Evolutionary conservation across 306 rosid species (phyloP).

Genomic region (Cercis canadensis): DNA sequence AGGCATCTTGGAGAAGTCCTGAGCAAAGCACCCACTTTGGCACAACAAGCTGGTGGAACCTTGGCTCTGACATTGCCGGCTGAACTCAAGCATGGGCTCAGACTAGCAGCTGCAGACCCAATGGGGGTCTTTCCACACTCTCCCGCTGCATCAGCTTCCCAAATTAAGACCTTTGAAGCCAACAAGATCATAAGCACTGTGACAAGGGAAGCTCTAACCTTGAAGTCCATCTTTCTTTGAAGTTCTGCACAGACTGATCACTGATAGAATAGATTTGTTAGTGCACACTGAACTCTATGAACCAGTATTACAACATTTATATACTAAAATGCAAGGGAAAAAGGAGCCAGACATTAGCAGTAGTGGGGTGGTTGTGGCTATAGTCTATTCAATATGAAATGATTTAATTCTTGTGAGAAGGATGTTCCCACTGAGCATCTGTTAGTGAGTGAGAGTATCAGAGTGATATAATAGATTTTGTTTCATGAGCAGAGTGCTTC

Average conservation of each 20-base stretch:
- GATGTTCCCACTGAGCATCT: slow-evolving; percentile 9
- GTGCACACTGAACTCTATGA: slow-evolving; percentile 29
- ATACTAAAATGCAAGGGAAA: slow-evolving; percentile 33
- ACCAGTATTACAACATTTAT: slow-evolving; percentile 27
- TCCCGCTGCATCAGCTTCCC: slow-evolving; percentile 64
- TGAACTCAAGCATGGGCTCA: slow-evolving; percentile 77
- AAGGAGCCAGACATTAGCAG: slow-evolving; percentile 12
- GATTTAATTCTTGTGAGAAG: slow-evolving; percentile 16
- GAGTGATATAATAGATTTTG: neutral
- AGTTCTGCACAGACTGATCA: neutral
- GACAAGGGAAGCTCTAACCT: slow-evolving; percentile 19
- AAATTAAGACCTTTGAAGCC: slow-evolving; percentile 33
- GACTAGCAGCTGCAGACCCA: slow-evolving; percentile 73
- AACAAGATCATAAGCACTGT: slow-evolving; percentile 30
- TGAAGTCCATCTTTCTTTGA: slow-evolving; percentile 19
- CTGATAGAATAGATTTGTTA: slow-evolving; percentile 3
- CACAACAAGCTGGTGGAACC: slow-evolving; percentile 73
- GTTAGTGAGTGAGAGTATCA: neutral
- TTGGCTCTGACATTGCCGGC: slow-evolving; percentile 54
- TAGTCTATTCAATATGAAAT: slow-evolving; percentile 44
- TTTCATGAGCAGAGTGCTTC: slow-evolving; percentile 7
- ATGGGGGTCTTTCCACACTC: slow-evolving; percentile 86
- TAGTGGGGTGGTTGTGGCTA: slow-evolving; percentile 63
- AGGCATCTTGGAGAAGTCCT: slow-evolving; percentile 71
- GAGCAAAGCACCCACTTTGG: slow-evolving; percentile 67